Base-by-base conservation (phyloP, 345 rosid genomes). In the Camelina laxa region DNA sequence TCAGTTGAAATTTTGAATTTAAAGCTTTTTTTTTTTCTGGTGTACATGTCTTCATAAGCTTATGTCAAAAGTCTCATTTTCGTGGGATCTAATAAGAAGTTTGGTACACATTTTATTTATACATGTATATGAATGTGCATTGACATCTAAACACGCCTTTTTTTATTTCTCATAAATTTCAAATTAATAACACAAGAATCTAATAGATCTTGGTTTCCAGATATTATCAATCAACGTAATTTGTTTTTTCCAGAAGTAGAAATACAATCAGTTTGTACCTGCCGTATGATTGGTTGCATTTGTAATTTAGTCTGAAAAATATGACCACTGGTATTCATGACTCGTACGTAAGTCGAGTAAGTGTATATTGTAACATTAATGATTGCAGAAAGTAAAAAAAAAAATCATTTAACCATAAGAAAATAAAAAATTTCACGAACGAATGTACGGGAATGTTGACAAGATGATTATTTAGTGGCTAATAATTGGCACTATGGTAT, bases 1-100 rank as follows among this genome's bases (percentile, higher is more conserved):
- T 54, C 41, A 33, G 31, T 66, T 36, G 65, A 35, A 58, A 74
- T 66, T 14, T 17, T 45, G 49, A 27, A 55, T 74, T 22, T 58
- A 56, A 31, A 12, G 1, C 0, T 24, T n/a, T n/a, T n/a, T n/a
- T 47, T 71, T 10, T 21, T 39, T 11, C 2, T 22, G 5, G 20
- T 7, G 55, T 44, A 4, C n/a, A n/a, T n/a, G n/a, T n/a, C n/a
- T 44, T 44, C 17, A 8, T 17, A 9, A 44, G 2, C 13, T 3
- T 42, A 30, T 64, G 61, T 20, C 7, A 42, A 54, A 73, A 42
- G 76, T 41, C 54, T 41, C 35, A 13, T 3, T 39, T 51, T 72
- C 31, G 33, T 60, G 15, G 17, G 58, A 68, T 49, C 12, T 33
- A 70, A 24, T 33, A 70, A 24, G 16, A 19, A 44, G 62, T 42